Evolutionary conservation across 2,329 filamentous ascomycete genomes (phyloP), one percentile per base, ranked within the genome.

Genomic region (Fonsecaea erecta): DNA sequence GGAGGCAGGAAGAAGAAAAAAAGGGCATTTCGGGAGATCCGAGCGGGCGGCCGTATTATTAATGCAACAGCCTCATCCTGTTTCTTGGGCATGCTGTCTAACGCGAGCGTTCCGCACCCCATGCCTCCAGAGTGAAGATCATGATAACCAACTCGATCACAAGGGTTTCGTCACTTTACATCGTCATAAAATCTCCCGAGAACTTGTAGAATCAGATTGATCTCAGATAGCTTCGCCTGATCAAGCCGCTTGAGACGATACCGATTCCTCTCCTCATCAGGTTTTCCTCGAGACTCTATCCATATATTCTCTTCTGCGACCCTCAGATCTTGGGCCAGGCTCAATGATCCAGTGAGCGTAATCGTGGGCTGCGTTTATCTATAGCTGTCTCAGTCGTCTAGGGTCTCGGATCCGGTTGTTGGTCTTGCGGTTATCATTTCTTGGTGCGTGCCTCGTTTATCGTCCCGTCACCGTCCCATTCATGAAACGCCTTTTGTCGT

Each of bases 401-500:
- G 21, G 7, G 24, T 24, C 18, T 48, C 9, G n/a, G 43, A n/a
- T n/a, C n/a, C 12, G 5, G 21, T 3, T 8, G 8, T 16, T 48
- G 21, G 18, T 40, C 37, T 51, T 32, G 40, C 2, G n/a, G 5
- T 51, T 26, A 35, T 21, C 30, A 53, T 14, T n/a, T 7, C 26
- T 62, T 58, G 18, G 14, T 37, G 21, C 11, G 51, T 58, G 16
- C 43, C 26, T 63, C 52, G 12, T 66, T 60, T n/a, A 14, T 61
- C 30, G n/a, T 60, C 37, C 61, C 59, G 14, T 66, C 55, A 5
- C 54, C 56, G 16, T 65, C 63, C 70, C 71, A 74, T n/a, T 75
- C 72, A 30, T 71, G 68, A 56, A 74, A 78, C 57, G 73, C 74
- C 70, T 82, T 82, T 65, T 80, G 81, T 67, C 75, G 77, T 64